These are phyloP conservation scores for Microcos paniculata DNA, from an alignment of 345 rosid species.

Conservation along the genomic window DNA sequence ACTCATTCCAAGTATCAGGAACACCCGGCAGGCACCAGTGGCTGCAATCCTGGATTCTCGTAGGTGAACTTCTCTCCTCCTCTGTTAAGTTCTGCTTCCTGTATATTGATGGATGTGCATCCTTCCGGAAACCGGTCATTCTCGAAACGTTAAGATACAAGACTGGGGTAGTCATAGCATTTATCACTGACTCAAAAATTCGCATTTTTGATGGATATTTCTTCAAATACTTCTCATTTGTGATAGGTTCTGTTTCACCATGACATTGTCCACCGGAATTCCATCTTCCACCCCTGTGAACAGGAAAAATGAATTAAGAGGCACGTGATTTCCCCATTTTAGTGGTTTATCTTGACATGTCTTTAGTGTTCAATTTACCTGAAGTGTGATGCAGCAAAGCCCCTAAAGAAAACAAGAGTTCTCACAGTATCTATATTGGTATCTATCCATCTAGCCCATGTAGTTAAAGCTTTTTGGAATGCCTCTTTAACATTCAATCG, in stretches of 20 bases:
- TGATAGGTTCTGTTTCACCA: slow-evolving; percentile 33
- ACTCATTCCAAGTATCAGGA: slow-evolving; percentile 56
- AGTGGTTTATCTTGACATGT: not conserved
- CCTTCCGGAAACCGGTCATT: slow-evolving; percentile 45
- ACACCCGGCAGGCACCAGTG: slow-evolving; percentile 67
- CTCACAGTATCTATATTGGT: slow-evolving; percentile 30
- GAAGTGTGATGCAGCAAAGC: slow-evolving; percentile 43
- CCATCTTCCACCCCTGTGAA: slow-evolving; percentile 48
- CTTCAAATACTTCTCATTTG: slow-evolving; percentile 18
- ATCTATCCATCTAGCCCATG: slow-evolving; percentile 54
- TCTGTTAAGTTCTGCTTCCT: slow-evolving; percentile 27
- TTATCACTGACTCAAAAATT: slow-evolving; percentile 32
- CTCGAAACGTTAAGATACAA: slow-evolving; percentile 40
- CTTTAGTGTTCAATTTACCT: slow-evolving; percentile 22
- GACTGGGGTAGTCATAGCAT: slow-evolving; percentile 34
- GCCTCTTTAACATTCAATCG: slow-evolving; percentile 35
- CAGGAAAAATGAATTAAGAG: not conserved
- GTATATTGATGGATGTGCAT: slow-evolving; percentile 46
- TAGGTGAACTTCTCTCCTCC: slow-evolving; percentile 28
- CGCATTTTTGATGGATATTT: slow-evolving; percentile 39
- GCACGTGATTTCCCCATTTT: not conserved
- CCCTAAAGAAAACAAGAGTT: slow-evolving; percentile 45
- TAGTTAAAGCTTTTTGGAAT: slow-evolving; percentile 39
- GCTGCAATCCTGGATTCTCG: slow-evolving; percentile 43
- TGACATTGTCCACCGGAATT: slow-evolving; percentile 48